Conservation (phyloP, 1,284 basidiomycete species). For the Trametes polyzona region DNA sequence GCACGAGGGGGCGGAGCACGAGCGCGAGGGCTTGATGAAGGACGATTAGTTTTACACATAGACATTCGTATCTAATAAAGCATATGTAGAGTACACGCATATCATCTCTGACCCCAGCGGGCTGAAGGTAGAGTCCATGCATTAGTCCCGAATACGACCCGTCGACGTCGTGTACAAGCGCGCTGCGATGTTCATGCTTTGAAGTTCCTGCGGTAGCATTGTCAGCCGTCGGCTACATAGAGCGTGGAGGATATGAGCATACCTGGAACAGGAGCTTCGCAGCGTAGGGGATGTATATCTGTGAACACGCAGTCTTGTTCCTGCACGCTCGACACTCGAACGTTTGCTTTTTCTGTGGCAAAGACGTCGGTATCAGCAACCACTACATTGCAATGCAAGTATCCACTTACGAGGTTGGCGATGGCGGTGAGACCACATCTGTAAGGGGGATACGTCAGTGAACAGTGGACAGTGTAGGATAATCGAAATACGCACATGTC, state of each 20-base stretch:
- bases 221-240: not conserved
- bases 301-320: conserved; percentile 93
- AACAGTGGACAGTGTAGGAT: not conserved
- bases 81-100: conserved; percentile 56
- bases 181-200: conserved; percentile 91
- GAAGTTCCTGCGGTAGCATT: conserved; percentile 63
- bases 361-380: conserved; percentile 1
- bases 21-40: conserved; percentile 68
- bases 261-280: conserved; percentile 93
- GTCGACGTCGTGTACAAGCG: conserved; percentile 83
- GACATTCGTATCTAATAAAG: conserved; percentile 38
- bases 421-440: conserved; percentile 95
- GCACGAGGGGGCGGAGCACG: conserved; percentile 48
- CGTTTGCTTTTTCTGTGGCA: conserved; percentile 78
- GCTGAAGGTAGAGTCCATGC: conserved; percentile 22
- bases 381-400: not conserved
- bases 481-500: conserved; percentile 71
- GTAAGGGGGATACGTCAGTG: conserved; percentile 18
- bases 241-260: conserved; percentile 22
- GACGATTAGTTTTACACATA: conserved; percentile 36
- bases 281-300: conserved; percentile 90
- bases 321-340: conserved; percentile 92
- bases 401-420: conserved; percentile 77
- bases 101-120: conserved; percentile 26
- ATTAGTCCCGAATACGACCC: conserved; percentile 75